A percentile compares a stretch with the other conserved stretches of the same genome.
Evolutionary conservation across 495 filamentous ascomycete genomes (phyloP).

Genomic region (Aspergillus hancockii): DNA sequence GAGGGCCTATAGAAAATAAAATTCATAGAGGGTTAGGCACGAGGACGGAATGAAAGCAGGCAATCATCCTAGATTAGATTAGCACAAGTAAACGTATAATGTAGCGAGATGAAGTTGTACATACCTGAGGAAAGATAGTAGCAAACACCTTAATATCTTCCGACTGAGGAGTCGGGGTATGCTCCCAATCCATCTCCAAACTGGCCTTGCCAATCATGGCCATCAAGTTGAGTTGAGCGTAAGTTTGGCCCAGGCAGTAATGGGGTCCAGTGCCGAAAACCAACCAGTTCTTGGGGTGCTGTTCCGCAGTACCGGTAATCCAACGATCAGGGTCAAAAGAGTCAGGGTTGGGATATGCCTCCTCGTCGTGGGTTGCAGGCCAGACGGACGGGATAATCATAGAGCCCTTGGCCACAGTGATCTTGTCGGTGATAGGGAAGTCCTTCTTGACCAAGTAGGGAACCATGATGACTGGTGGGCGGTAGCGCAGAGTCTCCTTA

Average conservation of each 20-base stretch:
- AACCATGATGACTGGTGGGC: conserved; percentile 97
- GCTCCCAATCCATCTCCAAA: conserved; percentile 86
- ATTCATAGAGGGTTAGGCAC: conserved; percentile 26
- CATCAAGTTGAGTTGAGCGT: conserved; percentile 87
- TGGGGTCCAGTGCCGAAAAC: conserved; percentile 96
- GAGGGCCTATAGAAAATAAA: conserved; percentile 6
- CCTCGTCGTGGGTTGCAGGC: conserved; percentile 88
- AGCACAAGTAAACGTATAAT: conserved; percentile 10
- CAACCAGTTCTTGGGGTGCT: conserved; percentile 93
- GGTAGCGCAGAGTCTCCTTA: conserved; percentile 91
- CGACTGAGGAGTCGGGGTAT: conserved; percentile 73
- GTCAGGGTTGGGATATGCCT: conserved; percentile 88
- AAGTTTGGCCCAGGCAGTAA: conserved; percentile 94
- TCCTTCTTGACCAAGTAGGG: conserved; percentile 93
- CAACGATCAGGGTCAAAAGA: conserved; percentile 86
- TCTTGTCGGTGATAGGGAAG: conserved; percentile 86
- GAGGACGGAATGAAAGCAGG: conserved; percentile 45
- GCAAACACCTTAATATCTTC: conserved; percentile 99
- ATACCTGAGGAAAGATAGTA: conserved; percentile 93
- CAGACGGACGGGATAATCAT: conserved; percentile 95
- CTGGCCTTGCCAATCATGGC: conserved; percentile 95
- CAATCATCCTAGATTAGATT: conserved; percentile 41
- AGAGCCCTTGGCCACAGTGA: conserved; percentile 88
- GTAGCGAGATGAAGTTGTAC: conserved; percentile 26
- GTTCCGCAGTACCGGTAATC: conserved; percentile 86